Base-by-base conservation (phyloP, 225 moss, liverwort and hornwort species). In the Asterella californica region DNA sequence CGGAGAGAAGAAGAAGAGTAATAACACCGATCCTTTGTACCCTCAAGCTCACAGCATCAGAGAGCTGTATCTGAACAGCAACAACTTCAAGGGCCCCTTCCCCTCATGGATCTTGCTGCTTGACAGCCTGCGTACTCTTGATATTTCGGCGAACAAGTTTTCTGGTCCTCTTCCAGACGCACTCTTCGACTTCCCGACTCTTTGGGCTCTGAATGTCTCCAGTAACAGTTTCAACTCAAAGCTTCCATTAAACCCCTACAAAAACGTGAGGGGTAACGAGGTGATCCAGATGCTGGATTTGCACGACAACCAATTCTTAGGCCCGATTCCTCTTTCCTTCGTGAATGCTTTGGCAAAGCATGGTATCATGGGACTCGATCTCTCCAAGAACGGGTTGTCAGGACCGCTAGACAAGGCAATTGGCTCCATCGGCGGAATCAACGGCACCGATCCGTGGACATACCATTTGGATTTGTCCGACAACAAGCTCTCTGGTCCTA, bases 111-210 rank as follows among this genome's bases (percentile, higher is more conserved):
- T 81, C 18, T 78, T 75, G 60, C 37, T 36, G 1, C 67, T n/a
- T 11, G 38, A 66, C 45, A 78, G 67, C 24, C 47, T 85, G 54
- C 73, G 74, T 9, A 2, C 9, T 27, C 76, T 85, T 15, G 85
- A 85, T 29, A 66, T 85, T 61, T 81, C 85, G 4, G 57, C 66
- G 65, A 85, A 85, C 42, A 0, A 60, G 24, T 76, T 85, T 27
- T 33, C 75, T 24, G 81, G 85, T 2, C 24, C 70, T n/a, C 78
- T 85, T 61, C 85, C 85, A 21, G 15, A 54, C 8, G 63, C 81
- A 0, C 29, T 81, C 5, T 81, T 84, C 18, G 50, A 77, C 18
- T 78, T 63, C 53, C 33, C 53, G 24, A 33, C 19, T 0, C 77
- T 84, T 18, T 4, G 1, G 17, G 54, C 59, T 14, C 77, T 84